phyloP scores from a whole-genome alignment of 208 protist genomes.

The Phytomonas francai region DNA sequence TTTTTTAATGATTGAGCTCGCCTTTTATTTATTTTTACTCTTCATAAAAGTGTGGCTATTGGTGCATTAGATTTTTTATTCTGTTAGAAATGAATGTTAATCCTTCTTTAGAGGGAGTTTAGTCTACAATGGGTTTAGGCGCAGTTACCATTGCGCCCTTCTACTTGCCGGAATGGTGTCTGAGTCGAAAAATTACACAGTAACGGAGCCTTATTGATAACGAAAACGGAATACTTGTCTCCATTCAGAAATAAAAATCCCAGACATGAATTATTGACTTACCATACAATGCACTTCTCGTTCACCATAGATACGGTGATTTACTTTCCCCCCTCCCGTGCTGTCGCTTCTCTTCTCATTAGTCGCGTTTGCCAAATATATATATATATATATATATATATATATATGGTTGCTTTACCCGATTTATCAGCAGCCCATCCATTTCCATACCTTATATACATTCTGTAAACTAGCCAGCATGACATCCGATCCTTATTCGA shows the following conservation, averaged over 20 bases:
- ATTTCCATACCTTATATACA: neutral
- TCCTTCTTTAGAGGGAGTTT: neutral
- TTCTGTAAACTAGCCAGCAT: neutral
- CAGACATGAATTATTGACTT: neutral
- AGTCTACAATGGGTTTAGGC: neutral
- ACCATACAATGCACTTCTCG: too few species aligned
- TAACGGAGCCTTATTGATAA: slow-evolving; percentile 57
- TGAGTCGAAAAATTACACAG: slow-evolving; percentile 39
- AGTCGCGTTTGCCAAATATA: neutral
- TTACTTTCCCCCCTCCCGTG: neutral
- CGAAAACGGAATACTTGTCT: slow-evolving; percentile 41
- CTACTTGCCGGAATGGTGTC: slow-evolving; percentile 37
- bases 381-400: too few species aligned
- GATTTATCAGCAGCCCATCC: neutral
- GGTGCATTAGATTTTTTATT: slow-evolving; percentile 19
- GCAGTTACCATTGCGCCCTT: slow-evolving; percentile 39
- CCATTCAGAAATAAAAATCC: slow-evolving; percentile 44
- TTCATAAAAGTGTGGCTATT: slow-evolving; percentile 10
- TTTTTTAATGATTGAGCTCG: slow-evolving; percentile 9
- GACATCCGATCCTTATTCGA: neutral
- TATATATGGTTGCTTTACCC: neutral
- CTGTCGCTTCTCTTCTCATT: neutral
- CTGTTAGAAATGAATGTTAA: slow-evolving; percentile 22
- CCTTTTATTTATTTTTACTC: slow-evolving; percentile 2
- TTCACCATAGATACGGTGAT: neutral